Conservation (phyloP, 208 protist genomes). For the Crithidia acanthocephali region DNA sequence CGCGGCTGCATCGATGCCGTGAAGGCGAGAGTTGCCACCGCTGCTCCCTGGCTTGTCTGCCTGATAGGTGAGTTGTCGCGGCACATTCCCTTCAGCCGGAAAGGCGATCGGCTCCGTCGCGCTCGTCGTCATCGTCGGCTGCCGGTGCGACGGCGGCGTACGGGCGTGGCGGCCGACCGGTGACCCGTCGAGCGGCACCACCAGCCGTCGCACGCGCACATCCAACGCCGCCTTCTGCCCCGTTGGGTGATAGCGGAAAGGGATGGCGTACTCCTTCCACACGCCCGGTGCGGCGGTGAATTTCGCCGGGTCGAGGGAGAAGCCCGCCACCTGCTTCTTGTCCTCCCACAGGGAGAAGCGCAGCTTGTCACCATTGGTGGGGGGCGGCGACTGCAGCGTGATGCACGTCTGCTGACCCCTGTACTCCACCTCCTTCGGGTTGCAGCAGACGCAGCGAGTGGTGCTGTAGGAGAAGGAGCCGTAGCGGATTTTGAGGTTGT, state of each 20-base stretch:
- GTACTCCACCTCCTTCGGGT: slow-evolving; percentile 59
- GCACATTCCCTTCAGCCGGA: background rate
- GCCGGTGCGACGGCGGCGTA: slow-evolving; percentile 13
- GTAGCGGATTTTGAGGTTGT: slow-evolving; percentile 77
- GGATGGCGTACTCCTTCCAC: slow-evolving; percentile 84
- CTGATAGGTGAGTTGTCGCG: slow-evolving; percentile 4
- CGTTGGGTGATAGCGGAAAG: slow-evolving; percentile 86
- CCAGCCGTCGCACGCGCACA: slow-evolving; percentile 50
- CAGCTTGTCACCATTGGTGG: slow-evolving; percentile 56
- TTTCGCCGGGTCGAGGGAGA: slow-evolving; percentile 78
- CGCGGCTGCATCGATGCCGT: background rate
- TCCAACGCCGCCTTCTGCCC: slow-evolving; percentile 67
- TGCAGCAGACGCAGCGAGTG: slow-evolving; percentile 43
- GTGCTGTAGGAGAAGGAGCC: slow-evolving; percentile 46
- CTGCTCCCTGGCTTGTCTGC: background rate
- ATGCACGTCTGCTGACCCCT: slow-evolving; percentile 45
- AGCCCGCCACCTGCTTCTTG: slow-evolving; percentile 76
- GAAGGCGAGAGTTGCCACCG: background rate
- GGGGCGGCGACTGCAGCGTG: slow-evolving; percentile 19
- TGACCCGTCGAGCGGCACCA: background rate
- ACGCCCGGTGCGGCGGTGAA: slow-evolving; percentile 43
- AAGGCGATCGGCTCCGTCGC: slow-evolving; percentile 19
- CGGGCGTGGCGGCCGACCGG: slow-evolving; percentile 8
- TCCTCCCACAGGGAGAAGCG: slow-evolving; percentile 88
- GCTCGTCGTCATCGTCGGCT: slow-evolving; percentile 19